Conservation (phyloP, 768 basidiomycete genomes). For the Clitopilus passeckerianus region DNA sequence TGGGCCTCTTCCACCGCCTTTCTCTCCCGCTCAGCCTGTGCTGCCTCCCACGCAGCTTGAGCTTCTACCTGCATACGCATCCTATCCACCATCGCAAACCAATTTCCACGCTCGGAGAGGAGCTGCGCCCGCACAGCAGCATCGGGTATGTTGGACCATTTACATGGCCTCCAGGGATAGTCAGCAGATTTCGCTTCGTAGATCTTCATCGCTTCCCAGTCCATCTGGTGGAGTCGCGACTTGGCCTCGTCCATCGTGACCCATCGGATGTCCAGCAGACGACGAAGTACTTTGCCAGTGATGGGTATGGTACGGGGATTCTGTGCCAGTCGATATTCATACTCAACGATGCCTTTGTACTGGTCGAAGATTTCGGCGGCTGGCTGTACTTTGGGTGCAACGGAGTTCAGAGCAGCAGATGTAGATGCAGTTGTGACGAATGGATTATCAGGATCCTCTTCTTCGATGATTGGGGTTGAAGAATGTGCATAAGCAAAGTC, state of each 20-base stretch:
- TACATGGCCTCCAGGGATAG: constrained; percentile 13
- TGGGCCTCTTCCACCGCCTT: constrained; percentile 6
- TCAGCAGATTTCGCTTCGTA: constrained; percentile 14
- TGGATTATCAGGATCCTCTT: not conserved
- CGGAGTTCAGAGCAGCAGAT: not conserved
- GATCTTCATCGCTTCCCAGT: constrained; percentile 26
- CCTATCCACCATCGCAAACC: constrained; percentile 8
- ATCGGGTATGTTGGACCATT: constrained; percentile 8
- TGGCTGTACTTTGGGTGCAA: constrained; percentile 5
- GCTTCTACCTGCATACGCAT: constrained; percentile 8
- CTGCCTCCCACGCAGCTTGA: constrained; percentile 2
- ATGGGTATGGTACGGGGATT: constrained; percentile 24
- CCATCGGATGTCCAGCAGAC: constrained; percentile 36
- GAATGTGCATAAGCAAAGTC: constrained; percentile 30
- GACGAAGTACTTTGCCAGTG: constrained; percentile 28
- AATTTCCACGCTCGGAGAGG: not conserved
- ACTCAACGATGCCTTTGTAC: constrained; percentile 29
- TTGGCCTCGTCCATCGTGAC: constrained; percentile 26
- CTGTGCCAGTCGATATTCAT: constrained; percentile 31
- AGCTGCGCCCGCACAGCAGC: constrained; percentile 8
- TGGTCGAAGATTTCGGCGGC: constrained; percentile 34
- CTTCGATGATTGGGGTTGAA: not conserved
- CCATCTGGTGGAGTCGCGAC: constrained; percentile 23
- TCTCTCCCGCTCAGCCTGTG: constrained; percentile 6
- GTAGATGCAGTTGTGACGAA: not conserved